Evolutionary conservation across 331 rosid species (phyloP).

Genomic region (Malus hybrid): DNA sequence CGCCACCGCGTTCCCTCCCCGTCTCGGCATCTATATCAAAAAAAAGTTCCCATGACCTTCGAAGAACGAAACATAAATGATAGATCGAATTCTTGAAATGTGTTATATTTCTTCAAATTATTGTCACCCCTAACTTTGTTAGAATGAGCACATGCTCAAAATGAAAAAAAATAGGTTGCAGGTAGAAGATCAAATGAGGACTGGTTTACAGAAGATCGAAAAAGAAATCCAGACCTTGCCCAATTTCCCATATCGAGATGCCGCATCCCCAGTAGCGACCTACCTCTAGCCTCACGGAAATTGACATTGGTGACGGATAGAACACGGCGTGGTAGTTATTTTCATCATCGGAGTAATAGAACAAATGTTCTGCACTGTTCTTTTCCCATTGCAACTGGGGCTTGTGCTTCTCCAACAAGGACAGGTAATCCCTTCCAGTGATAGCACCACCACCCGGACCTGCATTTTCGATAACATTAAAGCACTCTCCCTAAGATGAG

Average conservation of each 20-base stretch:
- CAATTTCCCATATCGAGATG: constrained; percentile 94
- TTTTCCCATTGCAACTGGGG: constrained; percentile 75
- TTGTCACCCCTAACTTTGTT: background rate
- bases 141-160: background rate
- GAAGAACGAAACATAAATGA: too few relatives aligned
- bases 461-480: constrained; percentile 5
- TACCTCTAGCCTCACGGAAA: constrained; percentile 70
- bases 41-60: too few relatives aligned
- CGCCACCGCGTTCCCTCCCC: too few relatives aligned
- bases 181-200: background rate
- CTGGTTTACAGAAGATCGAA: constrained; percentile 50
- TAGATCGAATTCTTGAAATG: background rate
- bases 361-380: constrained; percentile 73
- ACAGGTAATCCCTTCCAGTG: constrained; percentile 65
- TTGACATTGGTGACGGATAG: constrained; percentile 77
- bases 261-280: constrained; percentile 88
- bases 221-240: constrained; percentile 96
- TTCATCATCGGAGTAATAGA: constrained; percentile 49
- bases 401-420: constrained; percentile 70
- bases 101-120: background rate
- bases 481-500: background rate
- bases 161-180: background rate
- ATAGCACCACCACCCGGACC: constrained; percentile 69
- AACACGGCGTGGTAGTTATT: constrained; percentile 65
- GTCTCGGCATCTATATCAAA: too few relatives aligned